A percentile compares a stretch with the other conserved stretches of the same genome.
Evolutionary conservation across 345 rosid species (phyloP).

Genomic region (Salix udensis): DNA sequence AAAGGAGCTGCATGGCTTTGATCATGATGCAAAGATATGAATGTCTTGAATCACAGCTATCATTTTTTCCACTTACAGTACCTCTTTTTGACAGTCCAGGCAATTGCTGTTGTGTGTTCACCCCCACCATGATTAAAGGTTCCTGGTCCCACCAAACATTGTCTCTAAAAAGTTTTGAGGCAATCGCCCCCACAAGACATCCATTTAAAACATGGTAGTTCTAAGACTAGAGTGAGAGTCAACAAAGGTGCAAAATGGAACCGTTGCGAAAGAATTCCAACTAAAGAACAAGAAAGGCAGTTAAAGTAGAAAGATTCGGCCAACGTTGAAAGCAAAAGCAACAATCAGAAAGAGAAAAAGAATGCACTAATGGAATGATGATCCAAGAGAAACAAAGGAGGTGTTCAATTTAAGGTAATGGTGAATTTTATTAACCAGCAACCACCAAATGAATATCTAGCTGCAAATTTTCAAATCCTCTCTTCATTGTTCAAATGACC

Average conservation of each 20-base stretch:
- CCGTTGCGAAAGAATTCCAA: not conserved
- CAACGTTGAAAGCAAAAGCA: not conserved
- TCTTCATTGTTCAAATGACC: not conserved
- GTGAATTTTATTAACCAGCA: not conserved
- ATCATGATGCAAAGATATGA: not conserved
- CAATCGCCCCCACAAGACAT: not conserved
- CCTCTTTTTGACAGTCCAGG: not conserved
- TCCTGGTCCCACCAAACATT: not conserved
- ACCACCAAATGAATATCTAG: not conserved
- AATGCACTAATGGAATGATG: not conserved
- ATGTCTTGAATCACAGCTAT: not conserved
- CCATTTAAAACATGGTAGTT: not conserved
- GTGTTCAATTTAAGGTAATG: not conserved
- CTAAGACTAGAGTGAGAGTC: not conserved
- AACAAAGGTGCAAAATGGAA: not conserved
- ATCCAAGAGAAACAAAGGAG: not conserved
- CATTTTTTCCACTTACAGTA: not conserved
- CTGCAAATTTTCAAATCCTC: not conserved
- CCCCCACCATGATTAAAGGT: not conserved
- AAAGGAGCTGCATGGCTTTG: not conserved
- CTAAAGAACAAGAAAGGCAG: not conserved
- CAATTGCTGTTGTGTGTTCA: not conserved
- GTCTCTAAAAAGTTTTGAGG: not conserved
- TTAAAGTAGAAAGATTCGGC: not conserved
- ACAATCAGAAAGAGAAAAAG: not conserved